These are phyloP conservation scores for Lodderomyces theae DNA, from an alignment of 1,139 yeast species.

Conservation along the genomic window DNA sequence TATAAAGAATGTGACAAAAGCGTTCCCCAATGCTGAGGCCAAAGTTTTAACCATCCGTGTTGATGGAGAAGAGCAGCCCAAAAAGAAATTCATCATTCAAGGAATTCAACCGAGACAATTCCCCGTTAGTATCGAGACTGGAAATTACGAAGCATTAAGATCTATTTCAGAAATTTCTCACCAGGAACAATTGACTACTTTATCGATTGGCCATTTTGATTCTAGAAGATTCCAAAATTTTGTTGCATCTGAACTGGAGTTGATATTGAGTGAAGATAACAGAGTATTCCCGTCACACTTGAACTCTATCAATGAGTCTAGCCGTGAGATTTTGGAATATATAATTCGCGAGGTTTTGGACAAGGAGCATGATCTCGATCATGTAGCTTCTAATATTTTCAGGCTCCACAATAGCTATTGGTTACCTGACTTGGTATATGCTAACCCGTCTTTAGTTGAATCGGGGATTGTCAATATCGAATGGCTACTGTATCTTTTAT, in stretches of 20 bases:
- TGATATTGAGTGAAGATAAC: slow-evolving; percentile 23
- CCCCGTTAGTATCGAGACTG: slow-evolving; percentile 43
- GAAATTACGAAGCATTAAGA: slow-evolving; percentile 45
- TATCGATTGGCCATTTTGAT: slow-evolving; percentile 42
- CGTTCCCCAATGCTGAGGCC: slow-evolving; percentile 89
- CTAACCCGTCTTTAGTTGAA: slow-evolving; percentile 43
- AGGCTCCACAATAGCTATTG: slow-evolving; percentile 39
- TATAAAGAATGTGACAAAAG: slow-evolving; percentile 87
- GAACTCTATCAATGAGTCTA: slow-evolving; percentile 26
- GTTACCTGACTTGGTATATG: slow-evolving; percentile 42
- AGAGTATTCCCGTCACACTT: slow-evolving; percentile 19
- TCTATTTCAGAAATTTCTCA: slow-evolving; percentile 15
- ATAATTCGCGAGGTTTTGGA: slow-evolving; percentile 31
- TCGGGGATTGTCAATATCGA: slow-evolving; percentile 31
- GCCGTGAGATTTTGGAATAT: slow-evolving; percentile 33
- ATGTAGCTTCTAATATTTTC: slow-evolving; percentile 28
- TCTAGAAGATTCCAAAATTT: slow-evolving; percentile 30
- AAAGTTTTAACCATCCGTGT: slow-evolving; percentile 70
- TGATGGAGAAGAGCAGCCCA: slow-evolving; percentile 46
- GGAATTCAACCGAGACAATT: slow-evolving; percentile 64
- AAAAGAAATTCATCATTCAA: slow-evolving; percentile 81
- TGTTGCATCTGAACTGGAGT: slow-evolving; percentile 24
- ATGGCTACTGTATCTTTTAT: slow-evolving; percentile 43
- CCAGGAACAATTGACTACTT: slow-evolving; percentile 15
- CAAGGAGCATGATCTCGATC: slow-evolving; percentile 20